Conservation (phyloP, 805 yeast species). For the Metschnikowia lachancei region DNA sequence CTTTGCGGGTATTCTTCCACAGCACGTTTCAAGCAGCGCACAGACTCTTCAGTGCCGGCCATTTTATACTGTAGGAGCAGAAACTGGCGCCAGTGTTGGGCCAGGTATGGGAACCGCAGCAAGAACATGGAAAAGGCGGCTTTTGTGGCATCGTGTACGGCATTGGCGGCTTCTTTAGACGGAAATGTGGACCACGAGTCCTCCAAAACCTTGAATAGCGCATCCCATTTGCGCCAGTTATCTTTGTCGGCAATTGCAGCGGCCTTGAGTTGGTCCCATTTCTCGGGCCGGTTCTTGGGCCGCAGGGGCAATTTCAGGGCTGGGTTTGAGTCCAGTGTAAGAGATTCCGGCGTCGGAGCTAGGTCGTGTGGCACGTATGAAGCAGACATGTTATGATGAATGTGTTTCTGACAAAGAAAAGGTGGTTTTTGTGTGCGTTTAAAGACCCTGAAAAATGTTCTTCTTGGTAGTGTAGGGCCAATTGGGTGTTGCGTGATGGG, state of each 20-base stretch:
- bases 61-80: slow-evolving; percentile 54
- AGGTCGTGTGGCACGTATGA: neutral
- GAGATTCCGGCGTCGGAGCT: neutral
- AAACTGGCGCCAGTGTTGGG: slow-evolving; percentile 64
- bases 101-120: slow-evolving; percentile 54
- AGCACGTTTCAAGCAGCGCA: slow-evolving; percentile 36
- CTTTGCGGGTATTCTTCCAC: slow-evolving; percentile 54
- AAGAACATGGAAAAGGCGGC: slow-evolving; percentile 29
- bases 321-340: neutral
- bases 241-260: slow-evolving; percentile 23
- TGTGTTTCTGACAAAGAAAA: neutral
- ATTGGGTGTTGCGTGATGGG: too few relatives aligned
- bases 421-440: too few relatives aligned
- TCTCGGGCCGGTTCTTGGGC: slow-evolving; percentile 9
- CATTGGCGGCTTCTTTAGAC: slow-evolving; percentile 1
- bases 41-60: slow-evolving; percentile 52
- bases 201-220: slow-evolving; percentile 31
- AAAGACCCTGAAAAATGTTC: too few relatives aligned
- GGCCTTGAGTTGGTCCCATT: slow-evolving; percentile 16
- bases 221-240: slow-evolving; percentile 41
- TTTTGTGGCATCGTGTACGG: slow-evolving; percentile 1
- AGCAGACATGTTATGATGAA: neutral
- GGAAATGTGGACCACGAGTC: slow-evolving; percentile 18
- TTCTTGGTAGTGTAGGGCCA: too few relatives aligned
- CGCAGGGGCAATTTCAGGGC: slow-evolving; percentile 10